Percentiles rank a stretch among this genome's conserved stretches.
These are phyloP conservation scores for Toxicodendron radicans DNA, from an alignment of 345 rosid species.

Conservation along the genomic window DNA sequence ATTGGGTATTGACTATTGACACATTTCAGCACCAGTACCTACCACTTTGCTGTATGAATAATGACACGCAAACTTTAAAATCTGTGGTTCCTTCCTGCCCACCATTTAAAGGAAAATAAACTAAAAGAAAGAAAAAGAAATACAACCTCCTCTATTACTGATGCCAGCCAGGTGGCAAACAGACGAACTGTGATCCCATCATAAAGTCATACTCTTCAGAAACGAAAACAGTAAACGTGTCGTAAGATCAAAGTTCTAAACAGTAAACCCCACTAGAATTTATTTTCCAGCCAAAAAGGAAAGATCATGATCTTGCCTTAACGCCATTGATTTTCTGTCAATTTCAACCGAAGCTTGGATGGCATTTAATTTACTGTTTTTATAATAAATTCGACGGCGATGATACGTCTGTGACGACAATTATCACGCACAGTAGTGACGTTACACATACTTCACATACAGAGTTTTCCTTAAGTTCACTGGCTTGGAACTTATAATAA, in stretches of 20 bases:
- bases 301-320: not conserved
- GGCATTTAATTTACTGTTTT: not conserved
- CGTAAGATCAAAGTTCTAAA: not conserved
- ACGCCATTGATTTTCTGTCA: not conserved
- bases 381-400: not conserved
- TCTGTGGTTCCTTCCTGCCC: not conserved
- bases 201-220: not conserved
- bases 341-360: not conserved
- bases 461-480: not conserved
- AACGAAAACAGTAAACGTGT: not conserved
- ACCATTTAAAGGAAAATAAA: too few relatives aligned
- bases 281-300: not conserved
- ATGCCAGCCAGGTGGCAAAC: conserved; percentile 9
- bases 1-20: not conserved
- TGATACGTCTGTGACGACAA: not conserved
- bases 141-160: not conserved
- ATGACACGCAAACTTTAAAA: not conserved
- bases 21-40: not conserved
- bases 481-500: not conserved
- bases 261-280: conserved; percentile 1
- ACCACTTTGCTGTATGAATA: not conserved
- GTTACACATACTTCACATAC: not conserved
- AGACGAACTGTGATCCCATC: not conserved
- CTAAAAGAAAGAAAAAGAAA: not conserved
- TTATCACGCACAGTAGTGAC: not conserved